Conservation (phyloP, 2,329 filamentous ascomycete species). For the Claviceps spartinae region DNA sequence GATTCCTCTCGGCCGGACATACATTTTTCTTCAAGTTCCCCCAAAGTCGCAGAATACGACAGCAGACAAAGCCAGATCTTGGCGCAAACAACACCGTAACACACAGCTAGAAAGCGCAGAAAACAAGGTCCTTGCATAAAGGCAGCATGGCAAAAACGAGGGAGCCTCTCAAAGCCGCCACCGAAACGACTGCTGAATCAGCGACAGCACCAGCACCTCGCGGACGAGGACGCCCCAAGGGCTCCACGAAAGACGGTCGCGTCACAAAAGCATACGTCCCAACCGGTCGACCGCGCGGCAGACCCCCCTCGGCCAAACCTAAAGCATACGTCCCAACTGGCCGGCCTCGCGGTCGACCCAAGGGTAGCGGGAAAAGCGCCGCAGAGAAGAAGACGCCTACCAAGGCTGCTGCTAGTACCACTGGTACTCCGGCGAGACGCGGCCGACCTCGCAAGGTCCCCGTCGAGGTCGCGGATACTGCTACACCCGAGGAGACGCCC, state of each 20-base stretch:
- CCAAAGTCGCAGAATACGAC: too few species aligned
- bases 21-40: too few species aligned
- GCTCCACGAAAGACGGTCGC: background rate
- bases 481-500: conserved; percentile 9
- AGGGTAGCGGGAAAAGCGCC: conserved; percentile 24
- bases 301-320: conserved; percentile 24
- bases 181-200: background rate
- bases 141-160: conserved; percentile 3
- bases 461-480: conserved; percentile 14
- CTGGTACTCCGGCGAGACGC: conserved; percentile 10
- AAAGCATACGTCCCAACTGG: conserved; percentile 23
- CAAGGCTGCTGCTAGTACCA: conserved; percentile 8
- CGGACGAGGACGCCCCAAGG: conserved; percentile 2
- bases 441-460: conserved; percentile 15
- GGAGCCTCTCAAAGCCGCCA: background rate
- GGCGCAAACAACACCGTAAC: too few species aligned
- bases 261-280: conserved; percentile 23
- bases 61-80: too few species aligned
- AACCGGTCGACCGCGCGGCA: conserved; percentile 29
- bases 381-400: conserved; percentile 5
- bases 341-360: conserved; percentile 34
- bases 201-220: background rate
- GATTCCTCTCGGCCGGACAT: too few species aligned
- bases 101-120: background rate
- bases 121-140: background rate